A percentile compares a stretch with the other conserved stretches of the same genome.
Conservation (phyloP, 208 protist species). For the Crithidia fasciculata region DNA sequence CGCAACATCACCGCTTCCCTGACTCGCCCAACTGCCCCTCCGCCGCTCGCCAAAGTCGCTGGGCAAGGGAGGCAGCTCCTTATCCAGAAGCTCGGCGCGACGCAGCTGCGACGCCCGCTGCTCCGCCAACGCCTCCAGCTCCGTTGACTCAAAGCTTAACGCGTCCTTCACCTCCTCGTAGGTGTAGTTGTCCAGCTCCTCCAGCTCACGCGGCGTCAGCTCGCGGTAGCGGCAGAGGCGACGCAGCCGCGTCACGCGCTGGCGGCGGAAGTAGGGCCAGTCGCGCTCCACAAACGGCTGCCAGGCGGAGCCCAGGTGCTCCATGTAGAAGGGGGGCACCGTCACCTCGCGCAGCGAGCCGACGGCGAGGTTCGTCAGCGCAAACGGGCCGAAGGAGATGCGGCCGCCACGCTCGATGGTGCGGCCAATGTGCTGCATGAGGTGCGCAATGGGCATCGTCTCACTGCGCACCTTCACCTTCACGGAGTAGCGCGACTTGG, state of each 20-base stretch:
- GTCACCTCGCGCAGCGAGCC: conserved; percentile 88
- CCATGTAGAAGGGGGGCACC: conserved; percentile 77
- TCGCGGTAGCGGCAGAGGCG: conserved; percentile 71
- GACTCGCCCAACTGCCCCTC: background rate
- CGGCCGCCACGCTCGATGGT: conserved; percentile 82
- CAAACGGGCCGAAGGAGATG: conserved; percentile 87
- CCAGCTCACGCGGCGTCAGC: conserved; percentile 76
- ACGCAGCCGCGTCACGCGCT: conserved; percentile 70
- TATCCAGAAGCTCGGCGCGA: conserved; percentile 28
- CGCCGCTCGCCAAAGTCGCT: conserved; percentile 32
- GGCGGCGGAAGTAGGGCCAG: conserved; percentile 88
- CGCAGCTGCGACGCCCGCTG: conserved; percentile 32
- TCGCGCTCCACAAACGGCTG: conserved; percentile 89
- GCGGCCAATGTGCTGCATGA: conserved; percentile 87
- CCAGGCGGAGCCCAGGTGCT: conserved; percentile 73
- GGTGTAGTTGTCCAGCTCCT: conserved; percentile 90
- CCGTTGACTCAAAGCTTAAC: conserved; percentile 71
- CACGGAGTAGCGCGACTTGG: conserved; percentile 79
- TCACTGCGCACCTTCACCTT: conserved; percentile 86
- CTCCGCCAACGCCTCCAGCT: conserved; percentile 55
- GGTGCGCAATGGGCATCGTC: conserved; percentile 71
- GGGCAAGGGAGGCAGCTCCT: conserved; percentile 34
- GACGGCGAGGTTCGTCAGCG: conserved; percentile 71
- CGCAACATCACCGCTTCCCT: conserved; percentile 8
- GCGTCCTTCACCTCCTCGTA: conserved; percentile 85